phyloP scores from a whole-genome alignment of 2,329 filamentous ascomycete species.

The Pestalotiopsis sp. region DNA sequence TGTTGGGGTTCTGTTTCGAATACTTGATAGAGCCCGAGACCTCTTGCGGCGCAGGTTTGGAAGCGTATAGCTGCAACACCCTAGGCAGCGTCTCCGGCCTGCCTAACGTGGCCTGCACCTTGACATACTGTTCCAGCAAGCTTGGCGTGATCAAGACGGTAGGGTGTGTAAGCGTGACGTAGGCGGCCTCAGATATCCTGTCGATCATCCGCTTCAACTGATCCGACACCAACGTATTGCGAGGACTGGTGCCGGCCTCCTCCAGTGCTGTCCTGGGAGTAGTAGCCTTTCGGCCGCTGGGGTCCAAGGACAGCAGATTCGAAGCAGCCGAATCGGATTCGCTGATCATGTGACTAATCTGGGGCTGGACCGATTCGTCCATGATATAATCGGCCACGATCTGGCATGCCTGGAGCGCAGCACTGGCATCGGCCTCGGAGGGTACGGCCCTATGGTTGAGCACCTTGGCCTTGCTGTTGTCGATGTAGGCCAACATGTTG shows the following conservation, averaged over 20 bases:
- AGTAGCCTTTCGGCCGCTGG: slow-evolving; percentile 13
- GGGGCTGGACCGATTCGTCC: slow-evolving; percentile 30
- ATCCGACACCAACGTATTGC: slow-evolving; percentile 15
- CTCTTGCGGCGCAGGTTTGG: slow-evolving; percentile 73
- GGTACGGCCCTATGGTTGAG: slow-evolving; percentile 24
- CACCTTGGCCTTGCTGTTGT: slow-evolving; percentile 25
- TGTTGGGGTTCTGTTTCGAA: slow-evolving; percentile 65
- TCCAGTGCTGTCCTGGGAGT: slow-evolving; percentile 16
- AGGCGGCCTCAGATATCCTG: slow-evolving; percentile 62
- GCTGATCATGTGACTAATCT: slow-evolving; percentile 29
- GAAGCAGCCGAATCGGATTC: slow-evolving; percentile 38
- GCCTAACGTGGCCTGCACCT: slow-evolving; percentile 72
- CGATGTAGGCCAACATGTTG: slow-evolving; percentile 28
- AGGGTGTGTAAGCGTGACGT: slow-evolving; percentile 70
- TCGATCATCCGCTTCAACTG: slow-evolving; percentile 47
- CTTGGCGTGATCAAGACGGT: slow-evolving; percentile 78
- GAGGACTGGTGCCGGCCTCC: slow-evolving; percentile 2
- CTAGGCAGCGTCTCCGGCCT: slow-evolving; percentile 77
- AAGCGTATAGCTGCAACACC: slow-evolving; percentile 79
- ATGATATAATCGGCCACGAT: slow-evolving; percentile 30
- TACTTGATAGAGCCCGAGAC: slow-evolving; percentile 62
- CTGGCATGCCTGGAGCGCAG: slow-evolving; percentile 28
- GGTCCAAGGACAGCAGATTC: slow-evolving; percentile 36
- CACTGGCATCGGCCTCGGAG: slow-evolving; percentile 27
- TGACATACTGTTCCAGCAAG: slow-evolving; percentile 74